Conservation (phyloP, 2,329 filamentous ascomycete genomes). For the Stachybotrys echinatus region DNA sequence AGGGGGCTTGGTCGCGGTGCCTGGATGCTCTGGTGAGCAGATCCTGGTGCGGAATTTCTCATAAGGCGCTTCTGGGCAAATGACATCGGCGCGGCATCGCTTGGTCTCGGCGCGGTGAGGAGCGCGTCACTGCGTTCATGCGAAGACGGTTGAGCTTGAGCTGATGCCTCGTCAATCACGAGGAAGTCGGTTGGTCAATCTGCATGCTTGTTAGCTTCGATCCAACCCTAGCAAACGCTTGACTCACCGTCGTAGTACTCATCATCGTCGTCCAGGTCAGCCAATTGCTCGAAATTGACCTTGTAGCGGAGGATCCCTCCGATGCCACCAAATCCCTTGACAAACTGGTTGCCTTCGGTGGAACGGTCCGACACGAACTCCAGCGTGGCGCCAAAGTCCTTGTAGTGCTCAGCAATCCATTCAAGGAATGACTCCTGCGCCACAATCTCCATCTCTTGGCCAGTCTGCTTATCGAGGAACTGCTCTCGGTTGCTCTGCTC, state of each 20-base stretch:
- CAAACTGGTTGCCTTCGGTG: constrained; percentile 98
- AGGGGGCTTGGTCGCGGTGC: constrained; percentile 61
- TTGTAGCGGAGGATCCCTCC: constrained; percentile 97
- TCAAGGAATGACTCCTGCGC: constrained; percentile 92
- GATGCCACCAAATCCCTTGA: constrained; percentile 98
- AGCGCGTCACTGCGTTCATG: constrained; percentile 35
- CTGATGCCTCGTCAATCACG: constrained; percentile 78
- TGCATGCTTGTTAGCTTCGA: constrained; percentile 24
- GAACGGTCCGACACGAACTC: constrained; percentile 98
- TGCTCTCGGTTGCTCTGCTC: constrained; percentile 69
- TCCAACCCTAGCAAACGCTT: background rate
- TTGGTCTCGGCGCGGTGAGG: constrained; percentile 33
- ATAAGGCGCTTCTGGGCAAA: constrained; percentile 41
- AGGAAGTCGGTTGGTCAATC: constrained; percentile 90
- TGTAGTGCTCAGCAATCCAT: constrained; percentile 98
- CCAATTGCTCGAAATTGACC: constrained; percentile 99
- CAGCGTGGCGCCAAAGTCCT: constrained; percentile 90
- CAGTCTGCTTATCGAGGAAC: constrained; percentile 94
- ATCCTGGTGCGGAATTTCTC: constrained; percentile 40
- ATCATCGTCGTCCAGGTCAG: constrained; percentile 88
- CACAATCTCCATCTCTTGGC: constrained; percentile 94
- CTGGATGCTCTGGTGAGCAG: constrained; percentile 38
- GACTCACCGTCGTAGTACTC: constrained; percentile 74
- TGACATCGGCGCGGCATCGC: constrained; percentile 39
- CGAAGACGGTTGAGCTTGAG: constrained; percentile 53